A percentile compares a stretch with the other conserved stretches of the same genome.
These are phyloP conservation scores for Cutaneotrichosporon sp. DNA, from an alignment of 1,284 basidiomycete genomes.

Conservation along the genomic window DNA sequence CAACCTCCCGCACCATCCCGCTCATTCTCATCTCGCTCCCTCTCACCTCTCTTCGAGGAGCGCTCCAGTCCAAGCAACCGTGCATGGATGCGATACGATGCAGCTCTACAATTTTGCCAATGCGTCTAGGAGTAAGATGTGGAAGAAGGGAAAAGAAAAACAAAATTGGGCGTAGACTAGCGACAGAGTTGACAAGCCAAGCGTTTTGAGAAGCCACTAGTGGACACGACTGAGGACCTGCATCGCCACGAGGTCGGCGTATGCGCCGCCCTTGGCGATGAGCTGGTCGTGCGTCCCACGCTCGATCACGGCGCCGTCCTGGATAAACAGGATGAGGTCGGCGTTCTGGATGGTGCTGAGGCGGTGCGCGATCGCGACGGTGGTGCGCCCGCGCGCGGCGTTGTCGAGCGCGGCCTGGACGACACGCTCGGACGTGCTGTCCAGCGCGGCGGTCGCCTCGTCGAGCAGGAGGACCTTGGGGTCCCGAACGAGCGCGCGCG, in stretches of 20 bases:
- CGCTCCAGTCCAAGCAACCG: too few species aligned
- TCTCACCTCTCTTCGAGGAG: too few species aligned
- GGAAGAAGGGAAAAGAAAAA: too few species aligned
- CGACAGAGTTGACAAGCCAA: too few species aligned
- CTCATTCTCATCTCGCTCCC: too few species aligned
- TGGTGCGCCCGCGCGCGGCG: conserved; percentile 86
- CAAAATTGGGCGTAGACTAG: too few species aligned
- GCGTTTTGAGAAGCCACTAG: too few species aligned
- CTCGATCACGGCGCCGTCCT: conserved; percentile 83
- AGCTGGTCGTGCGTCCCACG: conserved; percentile 85
- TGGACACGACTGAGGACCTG: conserved; percentile 13
- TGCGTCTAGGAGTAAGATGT: too few species aligned
- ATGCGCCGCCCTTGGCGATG: conserved; percentile 69
- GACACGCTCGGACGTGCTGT: conserved; percentile 88
- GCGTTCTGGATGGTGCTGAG: conserved; percentile 90
- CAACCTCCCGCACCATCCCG: too few species aligned
- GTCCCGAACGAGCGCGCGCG: conserved; percentile 87
- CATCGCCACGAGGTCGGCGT: conserved; percentile 45
- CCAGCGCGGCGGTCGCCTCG: conserved; percentile 90
- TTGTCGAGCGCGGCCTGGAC: conserved; percentile 94
- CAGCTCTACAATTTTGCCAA: too few species aligned
- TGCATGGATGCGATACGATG: too few species aligned
- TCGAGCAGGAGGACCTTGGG: conserved; percentile 88
- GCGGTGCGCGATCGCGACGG: conserved; percentile 75
- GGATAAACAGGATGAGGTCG: conserved; percentile 90